Base-by-base conservation (phyloP, 202 grass and related monocot species). In the Carex arenaria region DNA sequence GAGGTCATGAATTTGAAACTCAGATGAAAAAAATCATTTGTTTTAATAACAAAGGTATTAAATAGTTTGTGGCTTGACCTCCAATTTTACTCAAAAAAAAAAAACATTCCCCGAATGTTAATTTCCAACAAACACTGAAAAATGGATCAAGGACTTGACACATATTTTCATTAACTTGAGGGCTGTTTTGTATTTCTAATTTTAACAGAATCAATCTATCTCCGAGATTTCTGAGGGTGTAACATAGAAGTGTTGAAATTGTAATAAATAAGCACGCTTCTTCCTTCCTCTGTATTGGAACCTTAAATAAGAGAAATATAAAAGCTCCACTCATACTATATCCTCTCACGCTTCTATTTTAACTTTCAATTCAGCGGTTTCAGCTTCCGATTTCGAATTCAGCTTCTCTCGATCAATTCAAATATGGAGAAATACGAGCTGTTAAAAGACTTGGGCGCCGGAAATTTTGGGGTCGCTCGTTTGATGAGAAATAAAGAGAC, bases 371-470 rank as follows among this genome's bases (percentile, higher is more conserved):
- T 45, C 36, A 45, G 18, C 67, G 1, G 10, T 71, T 5, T 71
- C 9, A 45, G 1, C 18, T 40, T 6, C 15, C 64, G 12, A 38
- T 31, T 67, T 67, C 31, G 64, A 38, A 8, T 36, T 67, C 64
- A 66, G 31, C 3, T 14, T 64, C n/a, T 64, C n/a, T 43, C 32
- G 9, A 80, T 63, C 55, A 12, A 80, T 17, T 9, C 55, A 17
- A 63, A 17, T 5, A 97, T 97, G 94, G 94, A 97, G 79, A 93
- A 84, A 85, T 97, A 97, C 89, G 94, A 97, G 86, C 83, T 93
- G n/a, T 64, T 97, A 66, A 97, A 89, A 65, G 94, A 97, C 78
- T 91, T 97, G 79, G 94, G 94, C 36, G 80, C 89, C 4, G 94
- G 94, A 59, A 97, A 97, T 88, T 97, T 91, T 53, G 94, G 87